These are phyloP conservation scores for Trichosporon coremiiforme DNA, from an alignment of 1,284 basidiomycete genomes.

Conservation along the genomic window DNA sequence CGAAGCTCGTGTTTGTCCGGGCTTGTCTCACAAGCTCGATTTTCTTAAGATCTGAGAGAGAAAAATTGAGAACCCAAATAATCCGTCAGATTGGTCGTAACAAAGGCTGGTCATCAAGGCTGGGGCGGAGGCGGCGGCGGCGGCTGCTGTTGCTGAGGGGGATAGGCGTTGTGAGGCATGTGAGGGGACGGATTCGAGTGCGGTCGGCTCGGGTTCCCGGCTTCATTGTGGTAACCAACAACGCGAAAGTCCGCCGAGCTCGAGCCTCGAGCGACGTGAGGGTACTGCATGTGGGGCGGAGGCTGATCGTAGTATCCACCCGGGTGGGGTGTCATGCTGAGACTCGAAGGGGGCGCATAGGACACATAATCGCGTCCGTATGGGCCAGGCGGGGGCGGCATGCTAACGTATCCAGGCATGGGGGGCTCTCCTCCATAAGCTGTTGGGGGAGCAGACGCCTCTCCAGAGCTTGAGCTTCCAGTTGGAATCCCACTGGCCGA, in stretches of 20 bases:
- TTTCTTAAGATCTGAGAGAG: neutral
- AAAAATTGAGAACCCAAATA: constrained; percentile 4
- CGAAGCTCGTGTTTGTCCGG: neutral
- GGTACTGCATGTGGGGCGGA: constrained; percentile 6
- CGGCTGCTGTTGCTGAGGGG: constrained; percentile 8
- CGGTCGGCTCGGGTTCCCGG: neutral
- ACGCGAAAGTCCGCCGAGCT: constrained; percentile 13
- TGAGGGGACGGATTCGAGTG: constrained; percentile 14
- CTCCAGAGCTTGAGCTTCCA: constrained; percentile 5
- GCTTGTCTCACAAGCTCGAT: constrained; percentile 6
- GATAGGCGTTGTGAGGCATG: constrained; percentile 14
- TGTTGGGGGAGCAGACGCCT: constrained; percentile 9
- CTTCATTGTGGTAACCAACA: constrained; percentile 5
- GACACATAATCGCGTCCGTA: constrained; percentile 17
- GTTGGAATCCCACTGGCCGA: neutral
- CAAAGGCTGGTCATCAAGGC: neutral
- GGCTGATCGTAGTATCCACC: constrained; percentile 9
- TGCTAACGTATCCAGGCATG: constrained; percentile 8
- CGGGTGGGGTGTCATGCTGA: constrained; percentile 8
- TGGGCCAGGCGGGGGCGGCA: constrained; percentile 2
- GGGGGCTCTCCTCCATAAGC: neutral
- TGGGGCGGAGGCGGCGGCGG: constrained; percentile 16
- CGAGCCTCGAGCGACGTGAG: constrained; percentile 1
- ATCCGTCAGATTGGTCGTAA: constrained; percentile 15
- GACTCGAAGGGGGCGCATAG: constrained; percentile 14